A percentile compares a stretch with the other conserved stretches of the same genome.
phyloP scores from a whole-genome alignment of 768 basidiomycete species.

The Panaeolus papilionaceus region DNA sequence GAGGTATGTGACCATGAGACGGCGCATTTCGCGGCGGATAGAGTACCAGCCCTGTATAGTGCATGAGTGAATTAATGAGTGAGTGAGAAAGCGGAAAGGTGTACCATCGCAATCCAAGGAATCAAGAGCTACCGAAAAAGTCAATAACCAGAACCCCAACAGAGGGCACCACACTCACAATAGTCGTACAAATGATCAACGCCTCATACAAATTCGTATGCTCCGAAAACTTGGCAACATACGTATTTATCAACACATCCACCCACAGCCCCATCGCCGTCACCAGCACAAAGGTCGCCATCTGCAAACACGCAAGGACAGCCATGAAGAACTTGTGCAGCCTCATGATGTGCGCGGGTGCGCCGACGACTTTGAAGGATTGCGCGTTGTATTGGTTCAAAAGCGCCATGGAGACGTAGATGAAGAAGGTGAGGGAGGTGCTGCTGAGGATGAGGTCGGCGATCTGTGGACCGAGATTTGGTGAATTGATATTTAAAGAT shows the following conservation, averaged over 20 bases:
- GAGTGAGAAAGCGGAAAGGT: neutral
- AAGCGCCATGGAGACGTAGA: constrained; percentile 51
- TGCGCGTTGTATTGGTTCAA: constrained; percentile 54
- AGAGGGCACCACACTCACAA: constrained; percentile 39
- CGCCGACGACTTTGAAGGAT: constrained; percentile 59
- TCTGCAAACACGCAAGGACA: constrained; percentile 57
- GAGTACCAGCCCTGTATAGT: constrained; percentile 56
- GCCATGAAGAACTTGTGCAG: constrained; percentile 64
- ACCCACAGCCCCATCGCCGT: constrained; percentile 62
- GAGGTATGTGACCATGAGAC: constrained; percentile 50
- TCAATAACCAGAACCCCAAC: neutral
- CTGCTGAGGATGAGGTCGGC: constrained; percentile 53
- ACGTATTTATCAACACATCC: constrained; percentile 55
- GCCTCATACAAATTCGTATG: constrained; percentile 51
- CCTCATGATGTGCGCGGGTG: constrained; percentile 53
- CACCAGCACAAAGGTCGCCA: constrained; percentile 58
- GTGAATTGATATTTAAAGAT: neutral
- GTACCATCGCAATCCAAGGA: constrained; percentile 55
- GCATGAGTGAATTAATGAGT: neutral
- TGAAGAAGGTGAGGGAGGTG: constrained; percentile 48
- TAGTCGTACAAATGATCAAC: constrained; percentile 48
- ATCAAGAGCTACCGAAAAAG: constrained; percentile 42
- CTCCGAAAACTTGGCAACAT: constrained; percentile 46
- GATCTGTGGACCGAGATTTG: constrained; percentile 39
- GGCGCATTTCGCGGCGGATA: constrained; percentile 51